These are phyloP conservation scores for Stephania yunnanensis DNA, from an alignment of 164 flowering plant species.

Conservation along the genomic window DNA sequence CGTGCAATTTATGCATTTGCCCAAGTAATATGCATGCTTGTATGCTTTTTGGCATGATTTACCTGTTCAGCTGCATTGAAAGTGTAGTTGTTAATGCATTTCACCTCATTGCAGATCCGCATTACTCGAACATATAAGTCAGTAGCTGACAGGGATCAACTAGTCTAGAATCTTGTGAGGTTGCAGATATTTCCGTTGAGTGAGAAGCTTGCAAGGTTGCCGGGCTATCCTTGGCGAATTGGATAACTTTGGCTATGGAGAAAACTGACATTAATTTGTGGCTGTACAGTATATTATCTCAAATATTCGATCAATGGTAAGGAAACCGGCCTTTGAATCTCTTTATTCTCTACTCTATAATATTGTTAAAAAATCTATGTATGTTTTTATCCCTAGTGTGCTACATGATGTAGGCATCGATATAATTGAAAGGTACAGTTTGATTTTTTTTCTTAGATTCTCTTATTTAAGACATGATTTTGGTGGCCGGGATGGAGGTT, in stretches of 20 bases:
- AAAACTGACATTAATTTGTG: not conserved
- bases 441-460: no score
- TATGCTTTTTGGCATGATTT: not conserved
- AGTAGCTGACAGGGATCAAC: conserved; percentile 22
- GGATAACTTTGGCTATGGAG: not conserved
- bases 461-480: no score
- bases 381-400: not conserved
- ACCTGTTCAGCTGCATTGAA: not conserved
- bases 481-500: no score
- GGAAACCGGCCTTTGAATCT: not conserved
- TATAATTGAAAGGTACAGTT: not conserved
- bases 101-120: conserved; percentile 45
- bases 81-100: not conserved
- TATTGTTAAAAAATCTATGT: not conserved
- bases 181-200: not conserved
- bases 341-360: not conserved
- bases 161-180: not conserved
- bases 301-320: not conserved
- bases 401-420: not conserved
- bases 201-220: not conserved
- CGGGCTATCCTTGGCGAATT: not conserved
- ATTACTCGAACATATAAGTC: conserved; percentile 46
- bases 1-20: conserved; percentile 92
- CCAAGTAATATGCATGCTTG: conserved; percentile 42
- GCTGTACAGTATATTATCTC: not conserved